phyloP scores from a whole-genome alignment of 2,329 filamentous ascomycete genomes.

The Myotisia sp. region DNA sequence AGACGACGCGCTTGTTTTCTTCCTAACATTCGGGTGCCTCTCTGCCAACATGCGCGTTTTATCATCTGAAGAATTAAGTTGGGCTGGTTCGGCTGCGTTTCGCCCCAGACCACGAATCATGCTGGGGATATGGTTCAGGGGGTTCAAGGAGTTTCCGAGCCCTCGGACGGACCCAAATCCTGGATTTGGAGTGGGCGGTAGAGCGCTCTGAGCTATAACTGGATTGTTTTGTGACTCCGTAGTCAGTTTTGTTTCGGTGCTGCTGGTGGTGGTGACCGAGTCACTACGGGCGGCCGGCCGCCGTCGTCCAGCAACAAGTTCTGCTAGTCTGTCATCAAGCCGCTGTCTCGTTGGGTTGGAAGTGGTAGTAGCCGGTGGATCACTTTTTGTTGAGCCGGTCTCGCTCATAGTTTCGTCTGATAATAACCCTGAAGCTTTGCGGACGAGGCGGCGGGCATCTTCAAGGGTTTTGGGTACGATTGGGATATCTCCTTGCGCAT shows the following conservation, averaged over 20 bases:
- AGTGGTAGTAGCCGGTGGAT: conserved; percentile 9
- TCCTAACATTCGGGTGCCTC: conserved; percentile 7
- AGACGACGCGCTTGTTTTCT: background rate
- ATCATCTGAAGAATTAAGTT: conserved; percentile 1
- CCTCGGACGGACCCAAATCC: conserved; percentile 71
- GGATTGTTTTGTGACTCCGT: conserved; percentile 11
- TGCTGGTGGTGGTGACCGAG: conserved; percentile 37
- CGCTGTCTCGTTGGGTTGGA: conserved; percentile 26
- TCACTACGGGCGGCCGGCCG: conserved; percentile 55
- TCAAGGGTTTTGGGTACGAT: conserved; percentile 76
- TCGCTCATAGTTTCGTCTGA: conserved; percentile 42
- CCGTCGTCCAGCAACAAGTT: conserved; percentile 55
- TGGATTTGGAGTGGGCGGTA: conserved; percentile 32
- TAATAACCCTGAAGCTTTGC: conserved; percentile 25
- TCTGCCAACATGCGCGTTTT: conserved; percentile 11
- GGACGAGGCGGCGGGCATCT: conserved; percentile 79
- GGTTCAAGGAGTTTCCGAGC: conserved; percentile 67
- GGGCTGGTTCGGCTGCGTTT: conserved; percentile 32
- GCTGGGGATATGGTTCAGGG: conserved; percentile 60
- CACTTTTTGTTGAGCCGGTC: conserved; percentile 38
- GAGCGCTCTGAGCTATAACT: conserved; percentile 11
- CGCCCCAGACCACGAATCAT: conserved; percentile 66
- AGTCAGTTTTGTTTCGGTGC: conserved; percentile 29
- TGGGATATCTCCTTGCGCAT: conserved; percentile 36
- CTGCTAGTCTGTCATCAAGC: conserved; percentile 53